These are phyloP conservation scores for Tilletia setariae DNA, from an alignment of 1,284 basidiomycete genomes.

Conservation along the genomic window DNA sequence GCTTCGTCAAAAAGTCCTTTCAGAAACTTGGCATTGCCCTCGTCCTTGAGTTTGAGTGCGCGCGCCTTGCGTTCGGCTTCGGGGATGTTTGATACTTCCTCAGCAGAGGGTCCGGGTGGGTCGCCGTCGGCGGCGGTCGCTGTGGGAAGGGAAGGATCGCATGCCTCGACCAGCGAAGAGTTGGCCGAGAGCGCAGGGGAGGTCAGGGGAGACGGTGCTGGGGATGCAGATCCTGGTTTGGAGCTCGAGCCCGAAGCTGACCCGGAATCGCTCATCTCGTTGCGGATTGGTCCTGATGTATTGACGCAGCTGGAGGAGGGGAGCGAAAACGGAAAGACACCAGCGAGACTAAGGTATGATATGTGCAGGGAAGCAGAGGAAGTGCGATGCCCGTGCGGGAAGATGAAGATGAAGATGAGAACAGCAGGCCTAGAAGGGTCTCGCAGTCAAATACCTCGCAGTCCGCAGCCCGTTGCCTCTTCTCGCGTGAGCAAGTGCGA, in stretches of 20 bases:
- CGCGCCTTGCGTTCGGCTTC: constrained; percentile 32
- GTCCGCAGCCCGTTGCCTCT: too few relatives aligned
- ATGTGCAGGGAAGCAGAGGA: too few relatives aligned
- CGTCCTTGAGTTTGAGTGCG: constrained; percentile 37
- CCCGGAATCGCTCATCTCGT: neutral
- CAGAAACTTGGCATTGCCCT: constrained; percentile 49
- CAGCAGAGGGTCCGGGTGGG: neutral
- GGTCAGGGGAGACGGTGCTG: constrained; percentile 12
- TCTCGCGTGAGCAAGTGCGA: too few relatives aligned
- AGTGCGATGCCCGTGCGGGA: too few relatives aligned
- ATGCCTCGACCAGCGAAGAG: constrained; percentile 3
- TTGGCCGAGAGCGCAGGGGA: constrained; percentile 12
- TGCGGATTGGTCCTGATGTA: too few relatives aligned
- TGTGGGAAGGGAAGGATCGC: neutral
- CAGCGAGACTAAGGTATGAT: too few relatives aligned
- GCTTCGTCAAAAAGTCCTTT: constrained; percentile 39
- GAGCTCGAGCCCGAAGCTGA: constrained; percentile 14
- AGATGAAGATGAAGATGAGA: too few relatives aligned
- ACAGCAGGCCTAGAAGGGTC: too few relatives aligned
- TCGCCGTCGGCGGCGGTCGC: constrained; percentile 11
- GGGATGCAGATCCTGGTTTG: neutral
- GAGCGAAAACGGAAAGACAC: too few relatives aligned
- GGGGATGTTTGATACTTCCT: constrained; percentile 17
- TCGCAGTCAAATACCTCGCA: too few relatives aligned
- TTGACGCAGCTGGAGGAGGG: too few relatives aligned